Base-by-base conservation (phyloP, 805 yeast genomes). In the Saturnispora galanensis region DNA sequence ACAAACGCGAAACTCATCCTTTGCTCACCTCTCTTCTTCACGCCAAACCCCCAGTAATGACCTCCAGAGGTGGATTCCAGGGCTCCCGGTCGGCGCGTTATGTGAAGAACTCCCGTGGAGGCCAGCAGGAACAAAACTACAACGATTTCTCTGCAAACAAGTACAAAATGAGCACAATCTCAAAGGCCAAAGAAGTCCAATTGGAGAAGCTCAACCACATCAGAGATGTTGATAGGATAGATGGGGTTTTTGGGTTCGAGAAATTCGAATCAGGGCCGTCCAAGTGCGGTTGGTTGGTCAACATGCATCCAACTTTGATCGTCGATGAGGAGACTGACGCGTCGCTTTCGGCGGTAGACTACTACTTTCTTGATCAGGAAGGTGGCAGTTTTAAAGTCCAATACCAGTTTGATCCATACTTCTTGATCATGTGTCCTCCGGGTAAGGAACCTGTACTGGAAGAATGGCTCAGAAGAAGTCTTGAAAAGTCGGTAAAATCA, bases 331-430 rank as follows among this genome's bases (percentile, higher is more conserved):
- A 77, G 30, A 67, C 69, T 36, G 54, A 71, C 10, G 68, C 75
- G n/a, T 96, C 95, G 9, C 69, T 75, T 31, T 76, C 96, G 0
- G 98, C 90, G 3, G 96, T 90, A 3, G 97, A 93, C 55, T 88
- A 83, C 62, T 94, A 94, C 59, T 93, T 94, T 54, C 64, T 93
- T 7, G 97, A 89, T 60, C 96, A 86, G 56, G 97, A 89, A 60
- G 99, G 99, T 39, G 98, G 97, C 6, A 78, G 84, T 37, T 93
- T 94, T 68, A 93, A 90, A 59, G 81, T 88, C 4, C 82, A 95
- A 1, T 63, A 85, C 11, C 82, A 74, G 47, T 85, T 76, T 58
- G 88, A 86, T 53, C 99, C 99, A 0, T 93, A 93, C 60, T 84
- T 93, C 56, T 75, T 82, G 42, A 65, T 93, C 10, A 70, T 77